Evolutionary conservation across 345 rosid genomes (phyloP), one percentile per base, ranked within the genome.

Genomic region (Bretschneidera sinensis): DNA sequence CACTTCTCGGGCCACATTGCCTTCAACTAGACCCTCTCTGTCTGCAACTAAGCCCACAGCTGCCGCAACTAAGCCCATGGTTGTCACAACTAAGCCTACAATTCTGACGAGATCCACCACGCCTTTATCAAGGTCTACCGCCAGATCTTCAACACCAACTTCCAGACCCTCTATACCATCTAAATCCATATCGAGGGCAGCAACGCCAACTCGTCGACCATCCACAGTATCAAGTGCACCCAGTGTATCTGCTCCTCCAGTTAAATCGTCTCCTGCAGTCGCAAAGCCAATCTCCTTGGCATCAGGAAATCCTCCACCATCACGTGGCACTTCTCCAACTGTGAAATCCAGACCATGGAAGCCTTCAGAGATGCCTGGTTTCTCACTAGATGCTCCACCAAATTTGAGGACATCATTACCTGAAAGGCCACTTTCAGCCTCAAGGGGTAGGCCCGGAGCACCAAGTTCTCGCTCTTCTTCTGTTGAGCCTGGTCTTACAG

Each of bases 301-400:
- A 48, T 74, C 88, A 39, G 81, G 72, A 74, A 83, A 74, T 68
- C 76, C 82, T 25, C 77, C 68, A 54, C 61, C 83, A 62, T 84
- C 96, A n/a, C 89, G 84, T 47, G 96, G 78, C 43, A 67, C 85
- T 53, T 90, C 99, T 63, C 97, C 92, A 17, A 78, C 89, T 4
- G 78, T 73, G 60, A 90, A 83, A 76, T 74, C 96, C 62, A 81
- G 95, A 62, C 87, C 96, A 56, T 94, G 99, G 99, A 94, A 88
- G 72, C 99, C 96, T 20, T 86, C 97, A n/a, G 91, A 90, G 73
- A 94, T 94, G 96, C 97, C 97, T 39, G 99, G 99, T 62, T 94
- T 78, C 76, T 94, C 96, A 2, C 82, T 82, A 57, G 97, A 90
- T 69, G 88, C 96, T 55, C 97, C 99, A 43, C 99, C 99, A 56